phyloP scores from a whole-genome alignment of 208 protist species.

The Acanthamoeba divionensis region DNA sequence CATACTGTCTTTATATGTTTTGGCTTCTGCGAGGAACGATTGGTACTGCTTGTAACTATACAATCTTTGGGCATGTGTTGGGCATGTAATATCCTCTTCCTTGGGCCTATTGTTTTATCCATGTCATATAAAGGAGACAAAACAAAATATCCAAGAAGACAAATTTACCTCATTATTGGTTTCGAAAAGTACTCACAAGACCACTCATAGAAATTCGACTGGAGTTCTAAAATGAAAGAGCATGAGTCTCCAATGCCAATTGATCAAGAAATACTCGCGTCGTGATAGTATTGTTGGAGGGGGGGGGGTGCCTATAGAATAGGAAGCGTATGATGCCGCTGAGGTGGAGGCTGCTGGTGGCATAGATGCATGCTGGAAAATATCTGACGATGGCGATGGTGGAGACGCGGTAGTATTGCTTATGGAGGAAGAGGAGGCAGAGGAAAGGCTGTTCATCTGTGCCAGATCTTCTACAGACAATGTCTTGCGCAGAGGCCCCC shows the following conservation, averaged over 20 bases:
- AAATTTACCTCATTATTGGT: not conserved
- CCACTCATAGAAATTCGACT: conserved; percentile 66
- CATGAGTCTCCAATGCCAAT: not conserved
- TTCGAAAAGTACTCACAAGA: conserved; percentile 64
- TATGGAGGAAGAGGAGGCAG: not conserved
- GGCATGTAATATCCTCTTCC: conserved; percentile 54
- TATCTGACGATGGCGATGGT: not conserved
- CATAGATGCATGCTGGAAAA: too few relatives aligned
- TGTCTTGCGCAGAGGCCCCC: conserved; percentile 24
- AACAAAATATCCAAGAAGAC: not conserved
- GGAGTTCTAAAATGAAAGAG: not conserved
- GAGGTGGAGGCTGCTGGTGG: too few relatives aligned
- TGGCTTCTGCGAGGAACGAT: conserved; percentile 51
- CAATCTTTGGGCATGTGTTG: conserved; percentile 48
- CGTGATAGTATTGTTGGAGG: not conserved
- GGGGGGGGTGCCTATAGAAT: too few relatives aligned
- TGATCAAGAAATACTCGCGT: not conserved
- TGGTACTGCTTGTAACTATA: conserved; percentile 61
- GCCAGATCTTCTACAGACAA: conserved; percentile 1
- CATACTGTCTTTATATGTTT: not conserved
- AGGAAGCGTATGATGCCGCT: too few relatives aligned
- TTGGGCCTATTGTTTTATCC: not conserved
- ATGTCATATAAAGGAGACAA: not conserved
- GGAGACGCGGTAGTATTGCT: not conserved
- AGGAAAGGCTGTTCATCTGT: not conserved